phyloP scores from a whole-genome alignment of 345 rosid species.

The Theobroma cacao region DNA sequence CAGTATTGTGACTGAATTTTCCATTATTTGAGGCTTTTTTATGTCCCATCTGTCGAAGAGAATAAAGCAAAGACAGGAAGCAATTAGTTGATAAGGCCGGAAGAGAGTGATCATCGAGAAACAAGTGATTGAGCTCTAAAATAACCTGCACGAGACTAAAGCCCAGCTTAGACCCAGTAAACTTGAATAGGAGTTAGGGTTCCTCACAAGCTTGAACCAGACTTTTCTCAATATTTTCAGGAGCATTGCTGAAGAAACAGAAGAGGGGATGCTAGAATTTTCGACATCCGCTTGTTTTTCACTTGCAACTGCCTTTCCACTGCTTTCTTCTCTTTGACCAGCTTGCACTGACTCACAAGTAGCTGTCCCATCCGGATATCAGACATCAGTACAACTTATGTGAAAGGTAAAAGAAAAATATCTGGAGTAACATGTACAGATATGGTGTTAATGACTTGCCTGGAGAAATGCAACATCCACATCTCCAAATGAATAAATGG shows the following conservation, averaged over 20 bases:
- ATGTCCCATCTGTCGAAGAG: slow-evolving; percentile 18
- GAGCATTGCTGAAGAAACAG: slow-evolving; percentile 10
- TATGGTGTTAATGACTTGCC: slow-evolving; percentile 6
- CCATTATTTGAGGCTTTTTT: slow-evolving; percentile 21
- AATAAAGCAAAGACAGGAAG: not conserved
- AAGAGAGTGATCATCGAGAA: not conserved
- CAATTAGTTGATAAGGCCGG: not conserved
- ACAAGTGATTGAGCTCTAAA: not conserved
- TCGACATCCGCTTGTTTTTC: not conserved
- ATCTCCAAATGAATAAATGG: slow-evolving; percentile 25
- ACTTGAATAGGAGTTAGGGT: slow-evolving; percentile 27
- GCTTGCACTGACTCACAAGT: slow-evolving; percentile 10
- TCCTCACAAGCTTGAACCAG: slow-evolving; percentile 23
- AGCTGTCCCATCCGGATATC: slow-evolving; percentile 6
- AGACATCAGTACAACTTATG: not conserved
- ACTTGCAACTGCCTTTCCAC: not conserved
- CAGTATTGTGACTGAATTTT: slow-evolving; percentile 26
- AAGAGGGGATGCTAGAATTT: not conserved
- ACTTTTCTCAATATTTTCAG: slow-evolving; percentile 20
- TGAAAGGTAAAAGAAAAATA: not conserved
- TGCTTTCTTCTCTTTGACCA: slow-evolving; percentile 15
- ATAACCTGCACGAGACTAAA: slow-evolving; percentile 21
- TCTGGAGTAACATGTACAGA: not conserved
- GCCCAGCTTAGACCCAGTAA: slow-evolving; percentile 26
- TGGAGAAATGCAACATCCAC: slow-evolving; percentile 22